Evolutionary conservation across 768 basidiomycete species (phyloP), one percentile per base, ranked within the genome.

Genomic region (Boletales sp.): DNA sequence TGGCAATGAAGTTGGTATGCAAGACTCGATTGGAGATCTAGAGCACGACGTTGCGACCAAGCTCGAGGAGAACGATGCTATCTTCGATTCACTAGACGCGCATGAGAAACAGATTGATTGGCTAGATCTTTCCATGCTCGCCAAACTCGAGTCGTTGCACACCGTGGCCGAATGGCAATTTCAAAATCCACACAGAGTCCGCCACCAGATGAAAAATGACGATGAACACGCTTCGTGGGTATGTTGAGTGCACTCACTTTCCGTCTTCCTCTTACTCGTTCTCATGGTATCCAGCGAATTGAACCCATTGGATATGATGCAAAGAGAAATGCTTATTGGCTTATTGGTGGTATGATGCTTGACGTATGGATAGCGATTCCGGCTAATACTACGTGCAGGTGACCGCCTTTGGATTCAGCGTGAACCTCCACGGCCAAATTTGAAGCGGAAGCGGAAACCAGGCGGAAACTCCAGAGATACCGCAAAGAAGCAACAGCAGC

Each of bases 361-460:
- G 25, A 13, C 44, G 18, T 39, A 45, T 21, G 33, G 28, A 18
- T 7, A 6, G 31, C 43, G 13, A 42, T 35, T 19, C 31, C 46
- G 28, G 46, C 48, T 48, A 46, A 54, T 32, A 41, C 25, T 10
- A 15, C 41, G n/a, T 34, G 40, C 49, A 90, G 89, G 81, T 48
- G 85, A 91, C 60, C 84, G 91, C 19, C 74, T 94, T 19, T 94
- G 91, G 91, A 81, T 91, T 39, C 90, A 93, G 62, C 85, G 87
- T n/a, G 70, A 74, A 30, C 77, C 73, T 11, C 84, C 81, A 2
- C 81, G 74, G 60, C 72, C 73, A 41, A 63, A 53, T 13, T 55
- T 70, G 34, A 78, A 80, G 48, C 66, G 71, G 45, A 74, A 73
- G 39, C 70, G 78, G 48, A 72, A 73, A 48, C 60, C 69, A 28